Conservation (phyloP, 768 basidiomycete species). For the Phaffia tasmanica region DNA sequence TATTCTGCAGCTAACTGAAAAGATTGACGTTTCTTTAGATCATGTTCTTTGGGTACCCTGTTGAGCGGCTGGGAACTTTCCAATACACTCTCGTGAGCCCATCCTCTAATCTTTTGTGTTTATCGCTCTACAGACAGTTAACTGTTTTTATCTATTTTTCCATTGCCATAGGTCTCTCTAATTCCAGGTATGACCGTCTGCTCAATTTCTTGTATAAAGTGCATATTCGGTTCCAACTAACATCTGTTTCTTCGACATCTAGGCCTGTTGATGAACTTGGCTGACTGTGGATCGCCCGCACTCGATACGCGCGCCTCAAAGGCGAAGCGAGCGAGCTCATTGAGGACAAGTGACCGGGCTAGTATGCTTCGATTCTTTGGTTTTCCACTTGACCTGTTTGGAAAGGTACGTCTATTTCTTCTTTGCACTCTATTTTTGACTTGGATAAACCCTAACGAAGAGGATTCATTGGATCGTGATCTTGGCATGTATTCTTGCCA, state of each 20-base stretch:
- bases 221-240: background rate
- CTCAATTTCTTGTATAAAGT: background rate
- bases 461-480: slow-evolving; percentile 21
- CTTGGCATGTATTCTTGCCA: slow-evolving; percentile 24
- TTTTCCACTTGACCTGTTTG: slow-evolving; percentile 62
- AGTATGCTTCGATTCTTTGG: slow-evolving; percentile 88
- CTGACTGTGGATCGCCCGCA: slow-evolving; percentile 82
- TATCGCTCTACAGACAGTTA: background rate
- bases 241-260: background rate
- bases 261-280: slow-evolving; percentile 78
- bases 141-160: background rate
- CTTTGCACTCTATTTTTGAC: background rate
- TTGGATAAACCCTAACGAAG: background rate
- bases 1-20: no score
- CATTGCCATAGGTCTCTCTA: slow-evolving; percentile 9
- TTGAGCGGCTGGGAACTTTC: slow-evolving; percentile 89
- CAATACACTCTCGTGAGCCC: slow-evolving; percentile 77
- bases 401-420: slow-evolving; percentile 50
- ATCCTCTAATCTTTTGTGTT: no score
- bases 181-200: slow-evolving; percentile 12
- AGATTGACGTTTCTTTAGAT: slow-evolving; percentile 46
- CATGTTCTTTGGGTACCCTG: slow-evolving; percentile 93
- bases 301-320: slow-evolving; percentile 53
- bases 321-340: slow-evolving; percentile 60
- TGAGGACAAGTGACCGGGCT: slow-evolving; percentile 77